Evolutionary conservation across 208 protist species (phyloP).

Genomic region (Vickermania spadyakhi): DNA sequence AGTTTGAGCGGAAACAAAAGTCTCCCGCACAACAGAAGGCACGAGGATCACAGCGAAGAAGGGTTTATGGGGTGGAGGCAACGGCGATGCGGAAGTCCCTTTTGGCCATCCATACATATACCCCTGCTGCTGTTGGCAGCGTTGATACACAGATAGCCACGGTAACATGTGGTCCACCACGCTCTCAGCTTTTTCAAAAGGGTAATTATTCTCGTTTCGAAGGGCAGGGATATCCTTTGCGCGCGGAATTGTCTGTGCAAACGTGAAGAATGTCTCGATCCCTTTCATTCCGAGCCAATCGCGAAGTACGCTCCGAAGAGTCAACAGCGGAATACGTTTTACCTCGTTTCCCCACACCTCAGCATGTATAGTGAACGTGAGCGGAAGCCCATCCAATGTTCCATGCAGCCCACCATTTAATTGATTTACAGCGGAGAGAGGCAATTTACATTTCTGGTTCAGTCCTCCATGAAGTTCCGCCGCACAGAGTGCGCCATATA

Average conservation of each 20-base stretch:
- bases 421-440: not conserved
- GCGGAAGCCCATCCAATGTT: not conserved
- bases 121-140: too few species aligned
- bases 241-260: not conserved
- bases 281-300: not conserved
- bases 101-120: too few species aligned
- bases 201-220: not conserved
- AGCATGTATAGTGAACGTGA: not conserved
- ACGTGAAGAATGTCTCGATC: not conserved
- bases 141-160: not conserved
- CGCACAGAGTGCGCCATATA: not conserved
- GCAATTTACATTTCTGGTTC: too few species aligned
- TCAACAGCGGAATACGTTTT: not conserved
- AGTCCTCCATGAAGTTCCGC: too few species aligned
- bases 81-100: constrained; percentile 1
- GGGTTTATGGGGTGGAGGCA: constrained; percentile 5
- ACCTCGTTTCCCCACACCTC: not conserved
- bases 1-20: not conserved
- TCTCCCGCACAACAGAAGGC: not conserved
- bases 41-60: constrained; percentile 16
- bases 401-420: not conserved
- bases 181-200: not conserved
- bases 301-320: not conserved
- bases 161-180: not conserved
- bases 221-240: not conserved